A percentile compares a stretch with the other conserved stretches of the same genome.
phyloP scores from a whole-genome alignment of 371 early-diverging fungal species.

The Rozella allomycis region DNA sequence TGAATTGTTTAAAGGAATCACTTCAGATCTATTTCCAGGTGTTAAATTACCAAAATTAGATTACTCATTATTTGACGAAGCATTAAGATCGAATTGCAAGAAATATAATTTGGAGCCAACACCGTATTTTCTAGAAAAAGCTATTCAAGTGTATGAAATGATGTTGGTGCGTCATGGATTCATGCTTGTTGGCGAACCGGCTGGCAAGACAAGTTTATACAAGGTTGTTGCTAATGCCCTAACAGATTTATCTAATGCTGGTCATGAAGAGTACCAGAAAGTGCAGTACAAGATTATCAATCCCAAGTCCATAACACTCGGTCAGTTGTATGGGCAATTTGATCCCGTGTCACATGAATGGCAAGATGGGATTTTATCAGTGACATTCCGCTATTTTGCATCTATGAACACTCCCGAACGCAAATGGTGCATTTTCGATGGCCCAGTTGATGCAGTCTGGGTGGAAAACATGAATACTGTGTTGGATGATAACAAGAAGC shows the following conservation, averaged over 20 bases:
- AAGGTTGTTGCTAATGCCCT: constrained; percentile 24
- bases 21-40: constrained; percentile 31
- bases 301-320: constrained; percentile 33
- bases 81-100: constrained; percentile 15
- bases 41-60: constrained; percentile 30
- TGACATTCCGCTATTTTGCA: constrained; percentile 18
- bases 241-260: constrained; percentile 11
- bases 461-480: constrained; percentile 43
- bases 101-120: constrained; percentile 18
- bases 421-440: constrained; percentile 39
- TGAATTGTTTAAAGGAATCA: constrained; percentile 28
- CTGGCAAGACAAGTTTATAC: constrained; percentile 27
- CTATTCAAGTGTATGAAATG: constrained; percentile 34
- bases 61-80: constrained; percentile 17
- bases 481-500: constrained; percentile 33
- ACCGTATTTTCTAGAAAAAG: constrained; percentile 26
- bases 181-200: constrained; percentile 33
- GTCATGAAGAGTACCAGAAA: constrained; percentile 7
- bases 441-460: constrained; percentile 36
- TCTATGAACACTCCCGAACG: constrained; percentile 20
- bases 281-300: constrained; percentile 23
- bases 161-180: constrained; percentile 34
- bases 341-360: constrained; percentile 35
- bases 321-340: constrained; percentile 31
- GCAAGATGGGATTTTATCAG: constrained; percentile 35